These are phyloP conservation scores for Aspergillus leporis DNA, from an alignment of 495 filamentous ascomycete genomes.

Conservation along the genomic window DNA sequence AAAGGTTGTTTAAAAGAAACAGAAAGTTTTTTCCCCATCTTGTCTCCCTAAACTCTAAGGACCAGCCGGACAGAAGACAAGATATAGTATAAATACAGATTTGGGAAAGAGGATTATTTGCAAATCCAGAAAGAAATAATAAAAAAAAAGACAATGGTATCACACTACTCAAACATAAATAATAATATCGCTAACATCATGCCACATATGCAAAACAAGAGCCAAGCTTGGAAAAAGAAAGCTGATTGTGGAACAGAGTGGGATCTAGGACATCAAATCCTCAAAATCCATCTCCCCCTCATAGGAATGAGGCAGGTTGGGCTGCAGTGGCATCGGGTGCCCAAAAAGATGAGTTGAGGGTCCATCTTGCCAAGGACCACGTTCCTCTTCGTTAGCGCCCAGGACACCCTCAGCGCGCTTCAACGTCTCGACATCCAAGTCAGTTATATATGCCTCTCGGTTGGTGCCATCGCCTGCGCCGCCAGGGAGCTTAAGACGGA, in stretches of 20 bases:
- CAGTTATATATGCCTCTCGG: conserved; percentile 75
- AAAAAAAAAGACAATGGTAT: conserved; percentile 24
- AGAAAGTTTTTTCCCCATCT: conserved; percentile 2
- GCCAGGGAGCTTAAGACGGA: conserved; percentile 74
- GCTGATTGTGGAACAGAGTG: conserved; percentile 12
- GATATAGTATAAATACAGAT: conserved; percentile 5
- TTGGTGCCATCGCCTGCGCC: conserved; percentile 59
- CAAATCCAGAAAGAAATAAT: conserved; percentile 10
- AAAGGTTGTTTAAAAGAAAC: not conserved
- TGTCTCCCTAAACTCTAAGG: conserved; percentile 7
- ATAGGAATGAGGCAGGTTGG: conserved; percentile 32
- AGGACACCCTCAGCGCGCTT: conserved; percentile 81
- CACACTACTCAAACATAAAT: conserved; percentile 17
- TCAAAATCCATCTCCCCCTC: conserved; percentile 43
- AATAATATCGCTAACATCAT: conserved; percentile 23
- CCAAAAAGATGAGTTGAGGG: conserved; percentile 39
- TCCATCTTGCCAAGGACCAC: conserved; percentile 70
- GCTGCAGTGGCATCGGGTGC: conserved; percentile 36
- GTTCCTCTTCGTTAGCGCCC: conserved; percentile 76
- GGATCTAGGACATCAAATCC: conserved; percentile 41
- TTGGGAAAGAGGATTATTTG: not conserved
- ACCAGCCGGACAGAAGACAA: conserved; percentile 1
- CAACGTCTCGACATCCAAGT: conserved; percentile 89
- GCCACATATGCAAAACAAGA: conserved; percentile 14
- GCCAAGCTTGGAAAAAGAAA: conserved; percentile 4